phyloP scores from a whole-genome alignment of 768 basidiomycete genomes.

The Tubosaeta sp. region DNA sequence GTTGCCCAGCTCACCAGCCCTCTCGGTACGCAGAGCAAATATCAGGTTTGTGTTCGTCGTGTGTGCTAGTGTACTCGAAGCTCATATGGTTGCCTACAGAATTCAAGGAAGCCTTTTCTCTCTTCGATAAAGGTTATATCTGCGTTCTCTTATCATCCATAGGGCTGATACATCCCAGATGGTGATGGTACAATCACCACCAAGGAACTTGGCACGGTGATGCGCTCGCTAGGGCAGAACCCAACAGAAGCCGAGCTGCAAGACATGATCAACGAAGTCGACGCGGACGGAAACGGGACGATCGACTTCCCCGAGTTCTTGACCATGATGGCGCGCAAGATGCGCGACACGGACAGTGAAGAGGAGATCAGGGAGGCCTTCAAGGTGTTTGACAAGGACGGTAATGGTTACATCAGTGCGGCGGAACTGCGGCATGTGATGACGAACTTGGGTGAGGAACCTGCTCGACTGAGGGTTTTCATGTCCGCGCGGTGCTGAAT shows the following conservation, averaged over 20 bases:
- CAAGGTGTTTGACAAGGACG: conserved; percentile 96
- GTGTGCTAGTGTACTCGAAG: background rate
- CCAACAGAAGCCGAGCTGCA: conserved; percentile 88
- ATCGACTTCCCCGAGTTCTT: conserved; percentile 86
- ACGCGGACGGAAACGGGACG: conserved; percentile 82
- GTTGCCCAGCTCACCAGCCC: background rate
- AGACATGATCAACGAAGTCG: conserved; percentile 96
- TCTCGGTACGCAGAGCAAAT: conserved; percentile 69
- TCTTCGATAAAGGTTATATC: conserved; percentile 85
- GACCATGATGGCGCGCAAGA: conserved; percentile 82
- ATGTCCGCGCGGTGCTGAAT: conserved; percentile 3
- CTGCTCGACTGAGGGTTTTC: background rate
- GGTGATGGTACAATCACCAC: conserved; percentile 93
- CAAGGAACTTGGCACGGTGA: conserved; percentile 86
- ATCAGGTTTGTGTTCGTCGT: conserved; percentile 52
- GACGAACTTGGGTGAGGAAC: conserved; percentile 72
- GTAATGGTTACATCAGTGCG: conserved; percentile 84
- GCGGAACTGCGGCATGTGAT: conserved; percentile 89
- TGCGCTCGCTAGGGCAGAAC: conserved; percentile 91
- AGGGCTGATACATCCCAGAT: conserved; percentile 41
- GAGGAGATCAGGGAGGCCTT: conserved; percentile 97
- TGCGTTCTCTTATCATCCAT: too few relatives aligned
- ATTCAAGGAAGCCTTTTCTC: conserved; percentile 98
- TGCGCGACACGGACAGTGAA: conserved; percentile 89
- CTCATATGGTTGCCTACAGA: conserved; percentile 44